Base-by-base conservation (phyloP, 208 protist species). In the Acanthamoeba sp. region DNA sequence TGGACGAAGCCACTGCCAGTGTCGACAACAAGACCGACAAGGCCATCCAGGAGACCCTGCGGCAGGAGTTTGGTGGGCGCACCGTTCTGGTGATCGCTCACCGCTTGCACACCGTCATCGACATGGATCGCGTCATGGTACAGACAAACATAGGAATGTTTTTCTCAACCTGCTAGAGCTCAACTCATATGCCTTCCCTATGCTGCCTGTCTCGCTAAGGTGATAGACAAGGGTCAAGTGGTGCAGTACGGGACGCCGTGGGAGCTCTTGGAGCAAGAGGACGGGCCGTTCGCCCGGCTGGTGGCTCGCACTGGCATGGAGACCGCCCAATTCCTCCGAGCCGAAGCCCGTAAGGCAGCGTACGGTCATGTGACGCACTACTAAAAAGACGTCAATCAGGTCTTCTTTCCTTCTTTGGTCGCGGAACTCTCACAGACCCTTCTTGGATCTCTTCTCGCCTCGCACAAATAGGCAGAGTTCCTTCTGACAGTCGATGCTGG, bases 1-100 rank as follows among this genome's bases (percentile, higher is more conserved):
- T 98, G 32, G 97, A 98, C 90, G 97, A 98, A 94, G 97, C 97
- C 12, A 98, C 97, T 2, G 94, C 97, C 1, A 59, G 50, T 27
- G 93, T 95, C 32, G 93, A 92, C 84, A 48, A 57, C 40, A 18
- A 55, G 69, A 98, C 96, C n/a, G 97, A 98, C 89, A 48, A 27
- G 20, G 22, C 97, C 10, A 96, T 98, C 64, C 97, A 98, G 96
- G 32, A 97, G n/a, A 98, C 90, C 1, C 95, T 98, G n/a, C 55
- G 96, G 24, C 36, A 55, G 7, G 57, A 96, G 89, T 98, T 98
- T 32, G 94, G 95, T 6, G 84, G 91, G 32, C 87, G 93, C 22
- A 97, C 96, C n/a, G 93, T 96, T 18, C n/a, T 97, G 12, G 95
- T 94, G 5, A 97, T 97, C 36, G 96, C 96, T 7, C 97, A 98